Conservation (phyloP, 352 stramenopile species). For the Ophiocytium majus region DNA sequence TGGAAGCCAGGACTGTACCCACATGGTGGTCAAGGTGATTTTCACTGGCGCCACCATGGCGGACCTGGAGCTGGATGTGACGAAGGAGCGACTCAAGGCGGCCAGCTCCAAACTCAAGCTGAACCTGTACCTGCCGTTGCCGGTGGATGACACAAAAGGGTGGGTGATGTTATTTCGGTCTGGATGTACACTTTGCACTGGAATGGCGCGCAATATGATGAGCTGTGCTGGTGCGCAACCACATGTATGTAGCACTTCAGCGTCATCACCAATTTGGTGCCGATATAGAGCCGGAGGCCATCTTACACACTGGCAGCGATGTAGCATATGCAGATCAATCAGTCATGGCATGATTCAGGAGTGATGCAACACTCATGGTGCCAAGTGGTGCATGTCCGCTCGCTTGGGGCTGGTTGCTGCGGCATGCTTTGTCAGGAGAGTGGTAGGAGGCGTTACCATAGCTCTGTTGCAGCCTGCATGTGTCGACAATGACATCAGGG, state of each 20-base stretch:
- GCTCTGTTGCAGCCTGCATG: no score
- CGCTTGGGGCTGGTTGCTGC: no score
- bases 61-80: constrained; percentile 38
- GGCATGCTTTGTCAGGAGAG: no score
- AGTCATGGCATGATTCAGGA: neutral
- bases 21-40: constrained; percentile 38
- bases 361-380: no score
- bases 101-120: constrained; percentile 24
- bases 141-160: constrained; percentile 52
- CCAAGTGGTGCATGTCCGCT: no score
- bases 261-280: neutral
- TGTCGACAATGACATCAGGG: no score
- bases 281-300: no score
- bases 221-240: no score
- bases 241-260: neutral
- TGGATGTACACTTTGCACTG: neutral
- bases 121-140: constrained; percentile 50
- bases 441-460: no score
- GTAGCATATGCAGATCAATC: neutral
- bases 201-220: neutral
- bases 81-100: constrained; percentile 25
- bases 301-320: neutral
- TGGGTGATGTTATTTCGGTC: neutral
- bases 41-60: constrained; percentile 26
- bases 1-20: constrained; percentile 50